Conservation (phyloP, 768 basidiomycete species). For the Favolaschia claudopus region DNA sequence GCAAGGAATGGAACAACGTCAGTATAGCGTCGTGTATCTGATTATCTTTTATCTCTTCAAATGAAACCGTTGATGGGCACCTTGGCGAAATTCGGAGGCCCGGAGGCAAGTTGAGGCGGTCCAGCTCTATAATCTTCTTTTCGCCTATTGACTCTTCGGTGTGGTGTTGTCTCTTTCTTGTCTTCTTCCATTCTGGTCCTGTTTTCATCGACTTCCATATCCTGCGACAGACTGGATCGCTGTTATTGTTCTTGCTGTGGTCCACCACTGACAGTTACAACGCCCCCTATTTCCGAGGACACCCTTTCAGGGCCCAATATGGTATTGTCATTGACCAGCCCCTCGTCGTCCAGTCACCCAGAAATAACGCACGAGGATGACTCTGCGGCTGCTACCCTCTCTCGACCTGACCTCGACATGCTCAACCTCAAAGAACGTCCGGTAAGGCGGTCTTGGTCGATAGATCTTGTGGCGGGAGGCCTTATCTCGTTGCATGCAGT, state of each 20-base stretch:
- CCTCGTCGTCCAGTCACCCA: conserved; percentile 14
- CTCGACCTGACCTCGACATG: conserved; percentile 23
- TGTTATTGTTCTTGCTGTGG: conserved; percentile 7
- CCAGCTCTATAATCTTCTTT: too few relatives aligned
- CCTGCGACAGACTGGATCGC: neutral
- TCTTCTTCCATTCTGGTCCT: conserved; percentile 22
- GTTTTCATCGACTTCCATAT: too few relatives aligned
- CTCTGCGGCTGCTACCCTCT: neutral
- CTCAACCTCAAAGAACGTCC: conserved; percentile 22
- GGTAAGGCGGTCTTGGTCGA: neutral
- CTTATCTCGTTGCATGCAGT: neutral
- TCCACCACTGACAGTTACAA: neutral
- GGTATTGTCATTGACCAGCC: conserved; percentile 25
- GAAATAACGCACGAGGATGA: conserved; percentile 24
- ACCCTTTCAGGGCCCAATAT: conserved; percentile 4
- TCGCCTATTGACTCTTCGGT: too few relatives aligned
- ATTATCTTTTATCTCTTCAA: too few relatives aligned
- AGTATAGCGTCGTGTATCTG: too few relatives aligned
- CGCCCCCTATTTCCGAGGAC: conserved; percentile 2
- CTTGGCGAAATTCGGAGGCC: too few relatives aligned
- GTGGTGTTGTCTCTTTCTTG: too few relatives aligned
- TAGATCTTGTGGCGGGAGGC: neutral
- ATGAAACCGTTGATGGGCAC: too few relatives aligned
- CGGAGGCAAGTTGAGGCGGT: too few relatives aligned
- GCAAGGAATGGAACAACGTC: too few relatives aligned